Conservation (phyloP, 345 rosid genomes). For the Excoecaria agallocha region DNA sequence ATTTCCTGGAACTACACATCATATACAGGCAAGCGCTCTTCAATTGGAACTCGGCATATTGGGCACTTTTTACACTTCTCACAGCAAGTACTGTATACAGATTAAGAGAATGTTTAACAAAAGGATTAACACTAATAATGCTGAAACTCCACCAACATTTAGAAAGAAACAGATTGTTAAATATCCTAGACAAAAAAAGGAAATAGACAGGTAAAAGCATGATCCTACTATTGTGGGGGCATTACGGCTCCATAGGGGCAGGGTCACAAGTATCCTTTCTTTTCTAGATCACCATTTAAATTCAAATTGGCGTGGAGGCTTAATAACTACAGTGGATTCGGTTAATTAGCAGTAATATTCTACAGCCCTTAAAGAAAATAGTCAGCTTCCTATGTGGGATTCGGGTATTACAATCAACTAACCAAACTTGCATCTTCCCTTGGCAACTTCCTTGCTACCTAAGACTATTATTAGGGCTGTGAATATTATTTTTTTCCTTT, state of each 20-base stretch:
- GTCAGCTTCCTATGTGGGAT: too few relatives aligned
- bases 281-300: too few relatives aligned
- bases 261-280: too few relatives aligned
- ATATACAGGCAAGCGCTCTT: slow-evolving; percentile 61
- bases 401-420: too few relatives aligned
- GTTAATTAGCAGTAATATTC: too few relatives aligned
- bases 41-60: slow-evolving; percentile 70
- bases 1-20: slow-evolving; percentile 48
- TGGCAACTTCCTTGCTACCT: too few relatives aligned
- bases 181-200: background rate
- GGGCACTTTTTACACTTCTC: slow-evolving; percentile 89
- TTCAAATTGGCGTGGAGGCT: too few relatives aligned
- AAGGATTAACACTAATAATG: background rate
- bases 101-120: background rate
- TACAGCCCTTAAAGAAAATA: background rate
- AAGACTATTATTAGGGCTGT: too few relatives aligned
- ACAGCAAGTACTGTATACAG: slow-evolving; percentile 61
- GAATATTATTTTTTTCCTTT: too few relatives aligned
- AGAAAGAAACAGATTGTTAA: background rate
- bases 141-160: background rate
- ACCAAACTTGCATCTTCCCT: too few relatives aligned
- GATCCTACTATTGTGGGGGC: background rate
- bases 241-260: too few relatives aligned
- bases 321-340: too few relatives aligned
- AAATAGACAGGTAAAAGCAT: background rate